A percentile compares a stretch with the other conserved stretches of the same genome.
These are phyloP conservation scores for Cytospora paraplurivora DNA, from an alignment of 2,329 filamentous ascomycete genomes.

Conservation along the genomic window DNA sequence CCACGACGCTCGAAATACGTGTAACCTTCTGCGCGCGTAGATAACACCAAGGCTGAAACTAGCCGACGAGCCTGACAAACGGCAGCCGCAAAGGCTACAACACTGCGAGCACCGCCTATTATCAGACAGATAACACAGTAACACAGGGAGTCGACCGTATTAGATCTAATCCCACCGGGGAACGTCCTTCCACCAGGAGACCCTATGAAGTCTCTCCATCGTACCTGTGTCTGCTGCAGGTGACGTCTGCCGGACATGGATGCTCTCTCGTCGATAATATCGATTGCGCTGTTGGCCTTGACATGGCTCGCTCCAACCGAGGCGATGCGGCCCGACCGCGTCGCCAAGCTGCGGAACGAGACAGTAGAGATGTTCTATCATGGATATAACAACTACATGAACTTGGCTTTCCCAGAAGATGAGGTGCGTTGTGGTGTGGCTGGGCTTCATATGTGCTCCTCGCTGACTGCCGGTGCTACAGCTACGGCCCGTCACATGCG, in stretches of 20 bases:
- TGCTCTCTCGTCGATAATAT: conserved; percentile 29
- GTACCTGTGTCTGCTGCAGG: conserved; percentile 37
- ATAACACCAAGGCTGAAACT: background rate
- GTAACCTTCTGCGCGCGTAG: background rate
- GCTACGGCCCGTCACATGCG: conserved; percentile 83
- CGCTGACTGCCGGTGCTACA: conserved; percentile 39
- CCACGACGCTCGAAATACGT: background rate
- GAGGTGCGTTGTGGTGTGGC: conserved; percentile 55
- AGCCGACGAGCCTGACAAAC: background rate
- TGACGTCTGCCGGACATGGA: conserved; percentile 44
- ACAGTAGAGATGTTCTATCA: conserved; percentile 90
- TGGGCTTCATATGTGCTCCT: conserved; percentile 8
- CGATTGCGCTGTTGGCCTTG: conserved; percentile 37
- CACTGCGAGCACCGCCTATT: background rate
- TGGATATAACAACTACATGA: conserved; percentile 94
- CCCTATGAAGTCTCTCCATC: conserved; percentile 24
- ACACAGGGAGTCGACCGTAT: background rate
- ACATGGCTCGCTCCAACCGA: conserved; percentile 44
- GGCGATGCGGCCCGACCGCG: conserved; percentile 58
- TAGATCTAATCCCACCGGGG: conserved; percentile 9
- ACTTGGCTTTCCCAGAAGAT: conserved; percentile 92
- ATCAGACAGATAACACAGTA: background rate
- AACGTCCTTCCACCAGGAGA: conserved; percentile 13
- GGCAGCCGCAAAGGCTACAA: background rate
- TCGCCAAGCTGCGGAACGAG: conserved; percentile 59